phyloP scores from a whole-genome alignment of 2,329 filamentous ascomycete genomes.

The Ceratocystis colombiana region DNA sequence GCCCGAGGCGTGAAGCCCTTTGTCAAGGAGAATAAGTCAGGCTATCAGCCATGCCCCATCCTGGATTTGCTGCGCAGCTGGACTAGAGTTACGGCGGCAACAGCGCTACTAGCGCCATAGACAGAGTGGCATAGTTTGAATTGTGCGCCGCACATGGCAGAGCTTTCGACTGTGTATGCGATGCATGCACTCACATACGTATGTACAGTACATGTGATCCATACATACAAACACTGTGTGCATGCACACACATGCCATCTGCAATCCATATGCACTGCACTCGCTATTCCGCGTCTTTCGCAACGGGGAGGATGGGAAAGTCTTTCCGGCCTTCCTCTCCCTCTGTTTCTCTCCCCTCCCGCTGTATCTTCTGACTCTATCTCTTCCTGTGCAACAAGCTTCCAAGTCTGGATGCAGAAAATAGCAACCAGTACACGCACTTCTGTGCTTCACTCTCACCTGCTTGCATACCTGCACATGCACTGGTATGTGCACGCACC shows the following conservation, averaged over 20 bases:
- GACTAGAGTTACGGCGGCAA: neutral
- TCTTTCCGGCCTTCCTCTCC: neutral
- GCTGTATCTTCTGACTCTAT: neutral
- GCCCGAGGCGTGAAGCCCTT: neutral
- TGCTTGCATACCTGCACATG: too few relatives aligned
- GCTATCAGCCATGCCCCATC: neutral
- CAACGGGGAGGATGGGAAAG: neutral
- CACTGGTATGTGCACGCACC: neutral
- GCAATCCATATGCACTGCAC: neutral
- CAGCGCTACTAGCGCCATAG: neutral
- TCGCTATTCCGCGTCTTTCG: neutral
- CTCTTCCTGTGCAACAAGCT: neutral
- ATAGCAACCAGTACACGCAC: neutral
- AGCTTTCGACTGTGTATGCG: neutral
- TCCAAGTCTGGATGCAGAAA: neutral
- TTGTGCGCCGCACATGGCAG: neutral
- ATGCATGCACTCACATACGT: neutral
- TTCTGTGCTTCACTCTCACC: neutral
- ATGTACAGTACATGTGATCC: neutral
- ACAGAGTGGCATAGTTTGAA: neutral
- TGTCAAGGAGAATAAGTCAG: neutral
- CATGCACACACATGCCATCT: constrained; percentile 1
- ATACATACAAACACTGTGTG: neutral
- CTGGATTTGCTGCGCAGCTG: neutral
- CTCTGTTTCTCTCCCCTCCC: neutral